Evolutionary conservation across 2,329 filamentous ascomycete genomes (phyloP).

Genomic region (Fusarium nisikadoi): DNA sequence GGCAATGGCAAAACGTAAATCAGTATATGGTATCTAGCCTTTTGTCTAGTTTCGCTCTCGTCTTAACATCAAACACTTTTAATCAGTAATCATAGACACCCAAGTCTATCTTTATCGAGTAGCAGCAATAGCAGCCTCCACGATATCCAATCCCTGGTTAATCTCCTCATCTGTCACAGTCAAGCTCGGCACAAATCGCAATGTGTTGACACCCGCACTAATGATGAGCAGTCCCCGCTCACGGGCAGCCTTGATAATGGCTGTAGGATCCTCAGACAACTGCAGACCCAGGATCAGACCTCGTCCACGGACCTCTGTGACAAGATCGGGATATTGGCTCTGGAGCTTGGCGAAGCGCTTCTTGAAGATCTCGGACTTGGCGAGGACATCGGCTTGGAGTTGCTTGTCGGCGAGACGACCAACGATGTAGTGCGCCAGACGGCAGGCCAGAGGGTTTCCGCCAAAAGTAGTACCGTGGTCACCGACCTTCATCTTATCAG

Average conservation of each 20-base stretch:
- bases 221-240: constrained; percentile 91
- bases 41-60: constrained; percentile 29
- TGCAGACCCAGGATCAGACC: constrained; percentile 91
- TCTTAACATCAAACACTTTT: constrained; percentile 12
- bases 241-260: constrained; percentile 84
- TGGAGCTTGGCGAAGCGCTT: constrained; percentile 60
- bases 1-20: constrained; percentile 10
- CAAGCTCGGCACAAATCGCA: constrained; percentile 91
- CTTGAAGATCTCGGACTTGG: constrained; percentile 68
- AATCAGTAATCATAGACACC: neutral
- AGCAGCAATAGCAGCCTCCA: constrained; percentile 72
- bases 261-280: constrained; percentile 75
- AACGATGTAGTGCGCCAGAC: constrained; percentile 88
- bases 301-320: constrained; percentile 82
- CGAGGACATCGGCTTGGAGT: constrained; percentile 75
- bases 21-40: constrained; percentile 31
- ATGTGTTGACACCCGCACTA: constrained; percentile 90
- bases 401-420: constrained; percentile 75
- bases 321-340: constrained; percentile 69
- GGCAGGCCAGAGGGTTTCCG: constrained; percentile 87
- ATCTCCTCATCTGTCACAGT: constrained; percentile 86
- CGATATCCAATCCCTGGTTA: constrained; percentile 76
- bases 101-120: constrained; percentile 47
- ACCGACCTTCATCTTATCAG: constrained; percentile 63
- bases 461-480: constrained; percentile 97